Percentiles rank a stretch among this genome's conserved stretches.
phyloP scores from a whole-genome alignment of 2,329 filamentous ascomycete species.

The Chrysoporthe deuterocubensis region DNA sequence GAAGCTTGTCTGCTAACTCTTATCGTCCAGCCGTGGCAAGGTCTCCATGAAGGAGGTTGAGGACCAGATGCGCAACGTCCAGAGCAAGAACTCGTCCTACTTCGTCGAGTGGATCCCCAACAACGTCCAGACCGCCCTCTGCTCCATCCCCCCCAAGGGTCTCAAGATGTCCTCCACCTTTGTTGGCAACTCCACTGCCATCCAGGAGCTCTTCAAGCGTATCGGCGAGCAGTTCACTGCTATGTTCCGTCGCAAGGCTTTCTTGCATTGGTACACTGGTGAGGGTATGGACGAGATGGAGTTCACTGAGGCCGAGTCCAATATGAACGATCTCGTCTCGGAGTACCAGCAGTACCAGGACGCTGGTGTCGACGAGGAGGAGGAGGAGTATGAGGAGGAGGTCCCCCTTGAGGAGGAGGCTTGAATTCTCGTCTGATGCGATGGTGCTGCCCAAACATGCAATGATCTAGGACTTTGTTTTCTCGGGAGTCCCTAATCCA shows the following conservation, averaged over 20 bases:
- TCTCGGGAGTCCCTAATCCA: constrained; percentile 20
- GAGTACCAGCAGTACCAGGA: constrained; percentile 99
- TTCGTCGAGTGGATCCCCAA: constrained; percentile 99
- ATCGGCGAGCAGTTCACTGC: constrained; percentile 99
- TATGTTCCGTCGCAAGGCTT: constrained; percentile 99
- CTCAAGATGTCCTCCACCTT: constrained; percentile 99
- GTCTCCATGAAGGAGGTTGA: constrained; percentile 99
- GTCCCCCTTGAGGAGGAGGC: constrained; percentile 71
- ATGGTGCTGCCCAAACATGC: constrained; percentile 15
- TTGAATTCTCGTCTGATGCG: constrained; percentile 1
- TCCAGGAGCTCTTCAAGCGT: constrained; percentile 99
- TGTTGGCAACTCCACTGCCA: constrained; percentile 98
- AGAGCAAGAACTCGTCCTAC: constrained; percentile 99
- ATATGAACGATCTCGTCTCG: constrained; percentile 99
- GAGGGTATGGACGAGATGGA: constrained; percentile 99
- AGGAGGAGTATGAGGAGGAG: constrained; percentile 86
- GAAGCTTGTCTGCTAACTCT: not conserved
- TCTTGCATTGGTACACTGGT: constrained; percentile 99
- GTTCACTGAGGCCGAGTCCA: constrained; percentile 99
- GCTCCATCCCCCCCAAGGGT: constrained; percentile 96
- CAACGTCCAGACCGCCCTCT: constrained; percentile 99
- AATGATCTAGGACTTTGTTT: constrained; percentile 21
- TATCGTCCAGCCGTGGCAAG: constrained; percentile 79
- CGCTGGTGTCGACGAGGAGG: constrained; percentile 93
- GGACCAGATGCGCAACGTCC: constrained; percentile 99